Conservation (phyloP, 208 protist genomes). For the Lotmaria passim region DNA sequence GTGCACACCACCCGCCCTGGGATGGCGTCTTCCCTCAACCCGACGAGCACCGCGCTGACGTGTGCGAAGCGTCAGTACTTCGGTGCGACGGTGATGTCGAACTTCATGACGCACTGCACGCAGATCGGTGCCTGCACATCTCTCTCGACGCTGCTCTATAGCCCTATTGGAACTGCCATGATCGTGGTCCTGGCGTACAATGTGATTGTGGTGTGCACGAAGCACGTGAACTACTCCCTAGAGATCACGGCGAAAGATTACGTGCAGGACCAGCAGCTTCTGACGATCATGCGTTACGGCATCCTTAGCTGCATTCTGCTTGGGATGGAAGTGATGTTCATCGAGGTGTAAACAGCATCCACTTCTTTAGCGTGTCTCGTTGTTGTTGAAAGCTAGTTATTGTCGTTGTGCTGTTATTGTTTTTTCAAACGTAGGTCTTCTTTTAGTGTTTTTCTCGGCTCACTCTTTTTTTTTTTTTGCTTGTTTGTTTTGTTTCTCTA, state of each 20-base stretch:
- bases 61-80: slow-evolving; percentile 41
- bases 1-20: slow-evolving; percentile 6
- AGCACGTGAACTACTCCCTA: slow-evolving; percentile 85
- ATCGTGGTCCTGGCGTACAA: slow-evolving; percentile 86
- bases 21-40: not conserved
- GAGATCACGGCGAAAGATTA: slow-evolving; percentile 91
- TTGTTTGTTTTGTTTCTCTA: slow-evolving; percentile 1
- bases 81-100: slow-evolving; percentile 42
- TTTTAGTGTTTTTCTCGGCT: slow-evolving; percentile 16
- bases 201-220: slow-evolving; percentile 80
- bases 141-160: slow-evolving; percentile 78
- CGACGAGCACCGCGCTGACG: slow-evolving; percentile 20
- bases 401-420: slow-evolving; percentile 1
- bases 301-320: slow-evolving; percentile 83
- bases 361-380: not conserved
- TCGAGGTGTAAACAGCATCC: slow-evolving; percentile 61
- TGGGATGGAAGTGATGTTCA: slow-evolving; percentile 86
- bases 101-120: slow-evolving; percentile 67
- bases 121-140: slow-evolving; percentile 62
- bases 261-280: slow-evolving; percentile 88
- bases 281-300: slow-evolving; percentile 85
- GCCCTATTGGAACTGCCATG: slow-evolving; percentile 78
- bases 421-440: slow-evolving; percentile 1
- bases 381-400: too few species aligned
- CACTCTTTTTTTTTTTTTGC: slow-evolving; percentile 1